Base-by-base conservation (phyloP, 2,329 filamentous ascomycete genomes). In the Cladosporium austrohemisphaericum region DNA sequence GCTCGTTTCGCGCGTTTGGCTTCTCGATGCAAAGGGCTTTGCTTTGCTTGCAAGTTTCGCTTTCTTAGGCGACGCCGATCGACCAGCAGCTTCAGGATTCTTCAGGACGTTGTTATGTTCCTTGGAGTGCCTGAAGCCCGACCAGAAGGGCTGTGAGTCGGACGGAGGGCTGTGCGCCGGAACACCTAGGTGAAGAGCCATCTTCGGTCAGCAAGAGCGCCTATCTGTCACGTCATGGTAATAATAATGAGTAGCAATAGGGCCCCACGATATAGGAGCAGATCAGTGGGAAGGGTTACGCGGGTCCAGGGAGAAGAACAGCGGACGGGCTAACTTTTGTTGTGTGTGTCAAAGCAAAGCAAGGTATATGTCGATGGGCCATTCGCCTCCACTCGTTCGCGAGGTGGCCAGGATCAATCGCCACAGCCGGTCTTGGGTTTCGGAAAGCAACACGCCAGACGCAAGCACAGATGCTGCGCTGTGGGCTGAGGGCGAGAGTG, bases 181-280 rank as follows among this genome's bases (percentile, higher is more conserved):
- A 33, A 49, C 47, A 51, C 52, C 57, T 59, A 56, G 35, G 40
- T 52, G 52, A 40, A 53, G 40, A 23, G 55, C 49, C 55, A 57
- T 57, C 36, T 52, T 49, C 31, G 47, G 53, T 54, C 49, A 55
- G 48, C 48, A 38, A 23, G 36, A 44, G 37, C 16, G 44, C 44
- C 44, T 47, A 47, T 47, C 44, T 47, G 44, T 47, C 46, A 41
- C 29, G 37, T 41, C 46, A 41, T 41, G 20, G 37, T 28, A 41
- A 43, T 49, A 43, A 28, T 47, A 37, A 35, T 31, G 18, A 28
- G 14, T 49, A 49, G 46, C 46, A 36, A 49, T 49, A 47, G 35
- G 33, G 44, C 23, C 33, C 44, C 44, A 32, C 11, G 23, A 38
- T 38, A 47, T 38, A 47, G 33, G 33, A 47, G 44, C 44, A 23